Base-by-base conservation (phyloP, 78 protist genomes). In the Polysphondylium violaceum region DNA sequence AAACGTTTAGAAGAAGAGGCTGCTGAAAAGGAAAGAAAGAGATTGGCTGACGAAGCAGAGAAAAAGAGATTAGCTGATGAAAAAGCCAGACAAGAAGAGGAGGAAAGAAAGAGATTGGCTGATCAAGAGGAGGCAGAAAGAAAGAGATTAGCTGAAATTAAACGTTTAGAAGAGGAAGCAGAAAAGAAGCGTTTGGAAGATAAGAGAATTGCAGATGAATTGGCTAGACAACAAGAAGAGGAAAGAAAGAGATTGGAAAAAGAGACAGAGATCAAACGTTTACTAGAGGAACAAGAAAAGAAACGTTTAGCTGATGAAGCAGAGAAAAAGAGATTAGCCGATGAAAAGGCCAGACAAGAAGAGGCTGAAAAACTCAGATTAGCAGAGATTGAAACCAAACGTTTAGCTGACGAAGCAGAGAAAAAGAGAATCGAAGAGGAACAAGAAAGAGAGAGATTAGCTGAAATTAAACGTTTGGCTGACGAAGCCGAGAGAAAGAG, bases 311-410 rank as follows among this genome's bases (percentile, higher is more conserved):
- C 53, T 5, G 23, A 50, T 16, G 76, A 36, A 64, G n/a, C 35
- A 9, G 86, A 76, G 35, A 11, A 68, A 67, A 67, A 79, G 69
- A 44, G 76, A 64, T 41, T 76, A 16, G 71, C 65, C 0, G 76
- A 50, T 27, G 53, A 50, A 19, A 2, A 1, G 11, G 25, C n/a
- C 9, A 44, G 38, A 55, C 11, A 36, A 51, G 76, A 67, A 12
- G 25, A 47, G 27, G 29, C 31, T 4, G 64, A 60, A 40, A n/a
- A 69, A 35, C 6, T 17, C 12, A 56, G 21, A 25, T 47, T 47
- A 11, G 53, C 53, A 14, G 53, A 47, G 11, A 47, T 47, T 11
- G 11, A 47, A 47, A 47, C 11, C 23, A 47, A 47, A 47, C n/a
- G n/a, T n/a, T n/a, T n/a, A n/a, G n/a, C n/a, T n/a, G 53, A 47